Evolutionary conservation across 495 filamentous ascomycete genomes (phyloP).

Genomic region (Annulohypoxylon bovei): DNA sequence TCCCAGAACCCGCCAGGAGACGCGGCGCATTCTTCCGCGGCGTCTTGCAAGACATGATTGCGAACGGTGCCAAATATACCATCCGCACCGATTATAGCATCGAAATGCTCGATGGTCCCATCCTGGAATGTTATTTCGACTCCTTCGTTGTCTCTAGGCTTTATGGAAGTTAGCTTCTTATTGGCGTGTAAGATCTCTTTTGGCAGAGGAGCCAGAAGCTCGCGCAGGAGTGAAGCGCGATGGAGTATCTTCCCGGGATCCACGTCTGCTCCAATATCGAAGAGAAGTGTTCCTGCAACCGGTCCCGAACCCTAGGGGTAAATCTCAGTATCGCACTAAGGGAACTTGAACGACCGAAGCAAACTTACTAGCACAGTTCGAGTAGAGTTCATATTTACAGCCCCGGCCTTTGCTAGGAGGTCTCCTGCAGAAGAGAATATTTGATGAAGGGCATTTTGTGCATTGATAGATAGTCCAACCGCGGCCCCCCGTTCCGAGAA

Average conservation of each 20-base stretch:
- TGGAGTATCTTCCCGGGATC: constrained; percentile 1
- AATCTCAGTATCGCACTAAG: not conserved
- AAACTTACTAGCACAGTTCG: constrained; percentile 15
- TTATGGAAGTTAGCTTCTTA: constrained; percentile 3
- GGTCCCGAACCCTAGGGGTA: constrained; percentile 18
- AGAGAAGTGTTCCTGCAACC: not conserved
- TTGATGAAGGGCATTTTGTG: constrained; percentile 1
- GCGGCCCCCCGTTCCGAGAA: constrained; percentile 45
- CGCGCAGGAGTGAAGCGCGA: constrained; percentile 24
- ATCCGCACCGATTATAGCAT: constrained; percentile 46
- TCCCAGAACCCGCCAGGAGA: constrained; percentile 36
- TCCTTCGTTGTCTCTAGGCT: not conserved
- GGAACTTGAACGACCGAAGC: not conserved
- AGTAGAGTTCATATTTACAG: constrained; percentile 3
- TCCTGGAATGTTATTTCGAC: constrained; percentile 26
- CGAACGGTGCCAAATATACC: constrained; percentile 42
- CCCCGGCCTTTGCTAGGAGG: constrained; percentile 9
- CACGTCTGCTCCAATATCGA: not conserved
- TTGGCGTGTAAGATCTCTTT: constrained; percentile 15
- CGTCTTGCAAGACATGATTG: constrained; percentile 19
- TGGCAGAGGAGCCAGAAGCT: constrained; percentile 12
- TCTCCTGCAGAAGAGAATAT: not conserved
- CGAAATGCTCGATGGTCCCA: constrained; percentile 22
- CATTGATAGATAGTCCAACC: constrained; percentile 31
- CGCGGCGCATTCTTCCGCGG: constrained; percentile 7